phyloP scores from a whole-genome alignment of 495 filamentous ascomycete genomes.

The Platismatia glauca region DNA sequence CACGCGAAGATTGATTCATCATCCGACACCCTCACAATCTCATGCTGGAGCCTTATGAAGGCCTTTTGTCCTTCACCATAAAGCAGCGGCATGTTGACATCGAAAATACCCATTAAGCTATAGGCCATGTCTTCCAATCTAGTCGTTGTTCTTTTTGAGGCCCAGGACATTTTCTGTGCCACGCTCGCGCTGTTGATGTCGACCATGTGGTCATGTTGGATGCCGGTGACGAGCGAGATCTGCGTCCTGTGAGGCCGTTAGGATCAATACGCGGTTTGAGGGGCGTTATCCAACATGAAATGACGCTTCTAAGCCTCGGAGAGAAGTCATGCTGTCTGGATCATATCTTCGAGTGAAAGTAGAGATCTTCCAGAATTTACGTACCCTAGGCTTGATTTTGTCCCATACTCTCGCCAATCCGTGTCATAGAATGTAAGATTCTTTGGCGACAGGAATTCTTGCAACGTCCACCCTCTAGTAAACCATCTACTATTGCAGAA shows the following conservation, averaged over 20 bases:
- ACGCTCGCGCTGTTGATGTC: constrained; percentile 2
- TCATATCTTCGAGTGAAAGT: no score
- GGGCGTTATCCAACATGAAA: no score
- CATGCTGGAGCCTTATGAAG: constrained; percentile 23
- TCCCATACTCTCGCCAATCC: constrained; percentile 23
- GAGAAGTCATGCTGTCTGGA: no score
- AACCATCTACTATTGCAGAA: constrained; percentile 29
- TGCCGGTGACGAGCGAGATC: constrained; percentile 22
- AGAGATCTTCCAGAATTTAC: no score
- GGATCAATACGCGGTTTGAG: no score
- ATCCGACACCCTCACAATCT: constrained; percentile 23
- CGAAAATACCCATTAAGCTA: constrained; percentile 27
- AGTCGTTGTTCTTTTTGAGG: constrained; percentile 21
- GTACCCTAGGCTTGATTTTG: constrained; percentile 17
- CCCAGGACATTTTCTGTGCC: constrained; percentile 26
- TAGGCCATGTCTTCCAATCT: constrained; percentile 26
- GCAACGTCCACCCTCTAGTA: constrained; percentile 33
- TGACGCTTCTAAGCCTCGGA: no score
- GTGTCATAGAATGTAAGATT: constrained; percentile 21
- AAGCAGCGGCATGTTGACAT: constrained; percentile 26
- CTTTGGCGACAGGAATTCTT: constrained; percentile 30
- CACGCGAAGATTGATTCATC: constrained; percentile 26
- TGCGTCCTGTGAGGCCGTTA: no score
- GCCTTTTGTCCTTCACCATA: constrained; percentile 27
- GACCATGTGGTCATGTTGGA: constrained; percentile 6